Evolutionary conservation across 1,284 basidiomycete species (phyloP).

Genomic region (Porodaedalea pini): DNA sequence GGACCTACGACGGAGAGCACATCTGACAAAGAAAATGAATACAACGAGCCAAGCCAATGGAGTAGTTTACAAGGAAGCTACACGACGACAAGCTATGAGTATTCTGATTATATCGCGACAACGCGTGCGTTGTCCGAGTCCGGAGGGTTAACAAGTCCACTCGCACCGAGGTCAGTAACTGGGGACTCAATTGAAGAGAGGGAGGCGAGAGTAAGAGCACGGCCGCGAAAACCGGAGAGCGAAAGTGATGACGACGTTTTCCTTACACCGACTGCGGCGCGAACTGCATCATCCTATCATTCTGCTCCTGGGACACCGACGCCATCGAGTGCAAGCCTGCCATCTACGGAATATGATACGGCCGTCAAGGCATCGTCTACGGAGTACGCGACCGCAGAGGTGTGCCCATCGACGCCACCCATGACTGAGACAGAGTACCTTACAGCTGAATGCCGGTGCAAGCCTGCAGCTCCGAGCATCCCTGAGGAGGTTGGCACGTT

Average conservation of each 20-base stretch:
- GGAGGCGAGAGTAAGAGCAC: not conserved
- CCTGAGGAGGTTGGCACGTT: conserved; percentile 8
- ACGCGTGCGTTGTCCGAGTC: conserved; percentile 17
- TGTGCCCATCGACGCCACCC: conserved; percentile 40
- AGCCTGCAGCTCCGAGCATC: not conserved
- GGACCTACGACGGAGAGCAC: conserved; percentile 16
- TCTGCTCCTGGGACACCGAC: conserved; percentile 18
- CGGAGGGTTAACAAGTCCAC: conserved; percentile 3
- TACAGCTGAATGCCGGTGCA: conserved; percentile 32
- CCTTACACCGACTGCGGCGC: conserved; percentile 11
- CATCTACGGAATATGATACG: conserved; percentile 23
- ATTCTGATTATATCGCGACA: not conserved
- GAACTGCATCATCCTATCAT: conserved; percentile 12
- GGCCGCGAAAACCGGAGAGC: not conserved
- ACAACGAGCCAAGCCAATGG: conserved; percentile 14
- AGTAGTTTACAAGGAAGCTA: conserved; percentile 22
- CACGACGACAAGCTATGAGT: conserved; percentile 21
- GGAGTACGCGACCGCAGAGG: conserved; percentile 45
- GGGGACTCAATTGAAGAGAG: not conserved
- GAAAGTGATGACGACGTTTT: conserved; percentile 16
- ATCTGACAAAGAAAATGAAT: conserved; percentile 57
- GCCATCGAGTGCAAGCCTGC: conserved; percentile 10
- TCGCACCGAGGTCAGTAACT: not conserved
- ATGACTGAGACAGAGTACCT: conserved; percentile 36
- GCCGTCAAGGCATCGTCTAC: conserved; percentile 31